A percentile compares a stretch with the other conserved stretches of the same genome.
Conservation (phyloP, 2,329 filamentous ascomycete species). For the Pseudopithomyces chartarum region DNA sequence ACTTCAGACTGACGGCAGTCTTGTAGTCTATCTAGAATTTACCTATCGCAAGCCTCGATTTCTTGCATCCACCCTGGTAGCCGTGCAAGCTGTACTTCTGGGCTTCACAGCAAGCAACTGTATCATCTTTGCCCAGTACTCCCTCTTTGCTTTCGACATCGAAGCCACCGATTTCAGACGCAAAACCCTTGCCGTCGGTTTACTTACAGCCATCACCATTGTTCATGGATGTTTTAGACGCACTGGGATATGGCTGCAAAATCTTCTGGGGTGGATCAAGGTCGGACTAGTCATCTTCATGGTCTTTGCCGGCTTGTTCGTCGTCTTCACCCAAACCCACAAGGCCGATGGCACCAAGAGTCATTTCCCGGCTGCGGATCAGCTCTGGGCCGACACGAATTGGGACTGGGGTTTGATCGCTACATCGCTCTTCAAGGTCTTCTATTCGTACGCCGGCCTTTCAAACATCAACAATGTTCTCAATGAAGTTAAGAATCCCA, state of each 20-base stretch:
- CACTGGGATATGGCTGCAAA: slow-evolving; percentile 45
- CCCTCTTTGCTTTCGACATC: slow-evolving; percentile 62
- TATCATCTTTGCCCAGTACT: slow-evolving; percentile 70
- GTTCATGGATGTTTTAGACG: slow-evolving; percentile 45
- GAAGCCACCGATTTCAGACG: slow-evolving; percentile 57
- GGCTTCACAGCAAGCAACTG: slow-evolving; percentile 74
- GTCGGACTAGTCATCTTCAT: slow-evolving; percentile 46
- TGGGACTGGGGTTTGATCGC: slow-evolving; percentile 73
- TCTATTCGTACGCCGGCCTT: slow-evolving; percentile 71
- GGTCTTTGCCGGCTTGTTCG: slow-evolving; percentile 44
- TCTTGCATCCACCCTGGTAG: slow-evolving; percentile 67
- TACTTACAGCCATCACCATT: slow-evolving; percentile 46
- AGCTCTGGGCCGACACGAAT: slow-evolving; percentile 67
- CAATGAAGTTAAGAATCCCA: slow-evolving; percentile 72
- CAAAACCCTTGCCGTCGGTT: slow-evolving; percentile 55
- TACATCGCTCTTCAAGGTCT: slow-evolving; percentile 68
- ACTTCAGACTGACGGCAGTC: not conserved
- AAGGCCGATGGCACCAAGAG: slow-evolving; percentile 20
- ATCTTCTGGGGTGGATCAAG: slow-evolving; percentile 49
- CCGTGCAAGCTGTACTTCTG: slow-evolving; percentile 66
- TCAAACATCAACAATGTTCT: slow-evolving; percentile 72
- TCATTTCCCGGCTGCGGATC: slow-evolving; percentile 52
- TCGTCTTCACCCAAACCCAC: slow-evolving; percentile 34
- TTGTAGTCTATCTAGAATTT: slow-evolving; percentile 67
- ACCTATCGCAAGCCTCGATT: slow-evolving; percentile 68